Evolutionary conservation across 805 yeast species (phyloP), one percentile per base, ranked within the genome.

Genomic region (Kregervanrija pseudodelftensis): DNA sequence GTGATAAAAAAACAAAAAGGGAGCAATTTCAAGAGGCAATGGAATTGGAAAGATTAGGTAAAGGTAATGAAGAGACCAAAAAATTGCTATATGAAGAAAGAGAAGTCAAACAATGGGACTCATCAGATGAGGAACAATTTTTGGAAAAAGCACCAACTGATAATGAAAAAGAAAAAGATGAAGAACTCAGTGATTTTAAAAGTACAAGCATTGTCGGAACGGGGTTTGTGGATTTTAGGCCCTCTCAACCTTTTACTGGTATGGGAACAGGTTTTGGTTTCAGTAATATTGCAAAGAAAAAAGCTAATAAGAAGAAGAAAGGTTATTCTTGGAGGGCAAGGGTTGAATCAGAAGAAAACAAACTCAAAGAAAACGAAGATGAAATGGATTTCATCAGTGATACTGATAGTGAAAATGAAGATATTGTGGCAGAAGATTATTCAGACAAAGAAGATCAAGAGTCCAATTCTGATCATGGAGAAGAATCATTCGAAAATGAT

Each of bases 21-120:
- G 90, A 85, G 56, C 77, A 75, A 48, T 74, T 87, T 64, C 64
- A 73, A n/a, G 91, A 85, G 56, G 95, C 95, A 0, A 59, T 86
- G 44, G 75, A 75, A 42, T 64, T 82, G 36, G 96, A 88, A 56
- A 71, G 72, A 47, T 80, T 79, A 56, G 95, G 95, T 2, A 69
- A 83, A 47, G 82, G 76, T 1, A 77, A 75, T 58, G 88, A 80
- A 2, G 62, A 66, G 33, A 81, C 87, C 0, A 70, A 66, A 40
- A 81, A 74, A 16, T 70, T 86, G 15, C 62, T 86, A 30, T 86
- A 84, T 57, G 95, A 86, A 60, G 80, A 81, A 55, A 71, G 82
- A 49, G 76, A 72, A 34, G 75, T 78, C 2, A 76, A 73, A 54
- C 81, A 76, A 30, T 84, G 89, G 89, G 70, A 70, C 33, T 70